phyloP scores from a whole-genome alignment of 176 grass and related monocot genomes.

The Eleusine indica region DNA sequence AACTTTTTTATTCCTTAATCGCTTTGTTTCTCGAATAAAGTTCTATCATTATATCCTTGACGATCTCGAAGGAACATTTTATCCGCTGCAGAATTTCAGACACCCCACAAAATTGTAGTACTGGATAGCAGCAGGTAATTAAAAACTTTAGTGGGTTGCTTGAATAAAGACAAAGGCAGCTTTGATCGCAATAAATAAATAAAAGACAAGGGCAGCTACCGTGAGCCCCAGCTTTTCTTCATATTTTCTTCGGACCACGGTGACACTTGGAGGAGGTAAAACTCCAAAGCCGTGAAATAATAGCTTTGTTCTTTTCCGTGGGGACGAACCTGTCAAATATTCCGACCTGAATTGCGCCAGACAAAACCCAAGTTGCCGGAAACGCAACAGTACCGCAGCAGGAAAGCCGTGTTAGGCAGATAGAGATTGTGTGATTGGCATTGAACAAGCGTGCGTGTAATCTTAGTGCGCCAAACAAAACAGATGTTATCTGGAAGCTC shows the following conservation, averaged over 20 bases:
- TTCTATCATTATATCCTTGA: not conserved
- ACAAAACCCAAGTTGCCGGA: slow-evolving; percentile 14
- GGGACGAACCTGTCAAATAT: not conserved
- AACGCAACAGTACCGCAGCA: slow-evolving; percentile 11
- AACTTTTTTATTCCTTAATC: not conserved
- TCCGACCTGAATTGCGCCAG: not conserved
- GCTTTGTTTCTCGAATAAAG: not conserved
- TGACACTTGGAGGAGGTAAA: not conserved
- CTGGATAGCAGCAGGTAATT: too few species aligned
- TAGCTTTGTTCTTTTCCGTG: not conserved
- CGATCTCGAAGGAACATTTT: not conserved
- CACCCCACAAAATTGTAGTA: too few species aligned
- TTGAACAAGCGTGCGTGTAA: not conserved
- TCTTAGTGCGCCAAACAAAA: not conserved
- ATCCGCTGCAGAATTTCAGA: not conserved
- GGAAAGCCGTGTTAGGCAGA: not conserved
- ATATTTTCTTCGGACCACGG: not conserved
- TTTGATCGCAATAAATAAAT: too few species aligned
- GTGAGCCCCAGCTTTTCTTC: not conserved
- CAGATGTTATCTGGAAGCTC: not conserved
- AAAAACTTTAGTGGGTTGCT: not conserved
- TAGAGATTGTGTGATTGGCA: not conserved
- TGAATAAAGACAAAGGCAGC: not conserved
- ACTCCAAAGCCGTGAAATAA: not conserved
- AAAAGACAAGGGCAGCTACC: not conserved